Evolutionary conservation across 2,329 filamentous ascomycete genomes (phyloP).

Genomic region (Juglanconis sp.): DNA sequence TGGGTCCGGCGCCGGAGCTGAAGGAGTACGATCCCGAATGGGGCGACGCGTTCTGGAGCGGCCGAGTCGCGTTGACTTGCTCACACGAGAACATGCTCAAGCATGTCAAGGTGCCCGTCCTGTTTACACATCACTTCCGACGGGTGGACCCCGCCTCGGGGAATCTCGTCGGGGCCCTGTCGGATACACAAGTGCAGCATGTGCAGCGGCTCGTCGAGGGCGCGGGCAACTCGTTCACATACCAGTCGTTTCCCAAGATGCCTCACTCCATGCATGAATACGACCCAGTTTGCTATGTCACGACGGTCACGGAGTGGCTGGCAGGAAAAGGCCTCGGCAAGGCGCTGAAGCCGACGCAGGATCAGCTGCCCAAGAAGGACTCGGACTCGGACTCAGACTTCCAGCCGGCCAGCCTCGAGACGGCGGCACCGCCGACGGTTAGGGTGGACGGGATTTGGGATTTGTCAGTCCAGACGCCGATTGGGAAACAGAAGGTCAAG

Average conservation of each 20-base stretch:
- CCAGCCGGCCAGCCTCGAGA: background rate
- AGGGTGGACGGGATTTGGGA: slow-evolving; percentile 8
- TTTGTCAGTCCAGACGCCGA: background rate
- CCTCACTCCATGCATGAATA: slow-evolving; percentile 18
- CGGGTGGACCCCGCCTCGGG: slow-evolving; percentile 10
- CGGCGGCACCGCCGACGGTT: slow-evolving; percentile 1
- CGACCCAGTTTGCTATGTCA: slow-evolving; percentile 18
- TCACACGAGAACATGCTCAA: slow-evolving; percentile 20
- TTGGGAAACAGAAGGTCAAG: slow-evolving; percentile 5
- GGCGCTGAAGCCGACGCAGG: slow-evolving; percentile 5
- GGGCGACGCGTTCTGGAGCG: slow-evolving; percentile 15
- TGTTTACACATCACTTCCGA: slow-evolving; percentile 20
- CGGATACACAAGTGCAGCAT: slow-evolving; percentile 14
- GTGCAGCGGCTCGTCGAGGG: slow-evolving; percentile 15
- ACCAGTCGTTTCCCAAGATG: slow-evolving; percentile 14
- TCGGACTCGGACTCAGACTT: background rate
- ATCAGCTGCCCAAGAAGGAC: background rate
- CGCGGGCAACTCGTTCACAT: slow-evolving; percentile 15
- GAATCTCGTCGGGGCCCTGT: slow-evolving; percentile 12
- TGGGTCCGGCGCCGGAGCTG: slow-evolving; percentile 12
- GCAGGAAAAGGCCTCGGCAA: slow-evolving; percentile 9
- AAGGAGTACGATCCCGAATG: slow-evolving; percentile 20
- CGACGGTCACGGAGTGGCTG: slow-evolving; percentile 15
- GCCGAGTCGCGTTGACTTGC: slow-evolving; percentile 12
- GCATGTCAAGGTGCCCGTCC: slow-evolving; percentile 19